Base-by-base conservation (phyloP, 2,329 filamentous ascomycete genomes). In the Penicillium sp. region DNA sequence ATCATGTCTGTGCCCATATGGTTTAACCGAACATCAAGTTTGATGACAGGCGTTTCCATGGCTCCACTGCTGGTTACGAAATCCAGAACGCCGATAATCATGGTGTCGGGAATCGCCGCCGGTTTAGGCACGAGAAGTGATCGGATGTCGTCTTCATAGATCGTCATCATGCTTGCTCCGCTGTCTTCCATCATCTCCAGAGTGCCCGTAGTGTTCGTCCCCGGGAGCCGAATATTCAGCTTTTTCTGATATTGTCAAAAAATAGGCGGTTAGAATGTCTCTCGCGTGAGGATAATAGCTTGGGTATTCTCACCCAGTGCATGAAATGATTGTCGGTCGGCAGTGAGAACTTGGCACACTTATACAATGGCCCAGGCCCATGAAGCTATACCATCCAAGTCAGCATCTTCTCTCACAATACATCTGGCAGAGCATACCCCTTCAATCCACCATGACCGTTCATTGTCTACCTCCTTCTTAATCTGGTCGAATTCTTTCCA, bases 401-500 rank as follows among this genome's bases (percentile, higher is more conserved):
- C 21, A 23, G 21, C 11, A 23, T 23, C 11, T 23, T 7, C 7
- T 7, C 21, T 23, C 11, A 7, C 21, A 23, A 23, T 23, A 23
- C 7, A 23, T 23, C 21, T 7, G 11, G 7, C 11, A 7, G 21
- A 23, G 11, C 21, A 11, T 7, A 23, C 21, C 21, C 21, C 21
- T 11, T 23, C 21, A 11, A 23, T 7, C 21, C 21, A 23, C 7
- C 7, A 7, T 11, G 7, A 7, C 7, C 21, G 7, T 11, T 23
- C 7, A 7, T 23, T 11, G 11, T 23, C 21, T 11, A 23, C 7
- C 7, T 23, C 7, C 11, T 23, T 11, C 7, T 11, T 7, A 23
- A 23, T 23, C 7, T 7, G 10, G 11, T 11, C 13, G 19, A 29
- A 18, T 21, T 45, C 38, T 25, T 47, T 29, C 33, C 27, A 36